Percentiles rank a stretch among this genome's conserved stretches.
Evolutionary conservation across 2,329 filamentous ascomycete species (phyloP).

Genomic region (Fusarium sp.): DNA sequence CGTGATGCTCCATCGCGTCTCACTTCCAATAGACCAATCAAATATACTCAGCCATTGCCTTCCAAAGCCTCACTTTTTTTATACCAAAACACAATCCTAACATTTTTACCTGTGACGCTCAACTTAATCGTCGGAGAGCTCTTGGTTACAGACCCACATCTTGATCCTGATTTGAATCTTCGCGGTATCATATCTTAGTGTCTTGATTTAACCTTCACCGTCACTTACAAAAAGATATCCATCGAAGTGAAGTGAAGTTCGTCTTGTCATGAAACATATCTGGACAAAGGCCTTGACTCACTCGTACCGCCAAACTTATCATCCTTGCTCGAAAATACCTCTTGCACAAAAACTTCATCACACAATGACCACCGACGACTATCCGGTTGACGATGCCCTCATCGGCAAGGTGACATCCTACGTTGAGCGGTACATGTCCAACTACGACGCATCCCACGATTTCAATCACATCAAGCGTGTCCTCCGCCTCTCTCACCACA

Average conservation of each 20-base stretch:
- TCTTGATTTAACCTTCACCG: slow-evolving; percentile 8
- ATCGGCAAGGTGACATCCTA: slow-evolving; percentile 72
- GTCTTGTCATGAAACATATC: slow-evolving; percentile 13
- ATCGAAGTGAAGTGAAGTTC: background rate
- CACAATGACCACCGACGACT: slow-evolving; percentile 45
- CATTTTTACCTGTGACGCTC: background rate
- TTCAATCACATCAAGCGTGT: slow-evolving; percentile 88
- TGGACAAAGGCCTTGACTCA: slow-evolving; percentile 3
- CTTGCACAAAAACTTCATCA: background rate
- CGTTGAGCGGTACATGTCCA: slow-evolving; percentile 78
- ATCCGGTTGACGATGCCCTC: slow-evolving; percentile 55
- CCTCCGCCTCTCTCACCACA: slow-evolving; percentile 76
- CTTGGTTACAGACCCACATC: slow-evolving; percentile 29
- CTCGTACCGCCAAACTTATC: background rate
- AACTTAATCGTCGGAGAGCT: background rate
- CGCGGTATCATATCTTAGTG: slow-evolving; percentile 16
- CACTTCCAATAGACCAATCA: background rate
- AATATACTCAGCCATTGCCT: slow-evolving; percentile 12
- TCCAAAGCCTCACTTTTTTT: background rate
- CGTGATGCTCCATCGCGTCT: slow-evolving; percentile 21
- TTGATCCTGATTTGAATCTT: slow-evolving; percentile 16
- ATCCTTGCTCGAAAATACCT: background rate
- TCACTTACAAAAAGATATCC: slow-evolving; percentile 1
- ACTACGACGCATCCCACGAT: slow-evolving; percentile 89
- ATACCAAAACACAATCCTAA: background rate